These are phyloP conservation scores for Sporothrix brunneoviolacea DNA, from an alignment of 2,329 filamentous ascomycete genomes.

Conservation along the genomic window DNA sequence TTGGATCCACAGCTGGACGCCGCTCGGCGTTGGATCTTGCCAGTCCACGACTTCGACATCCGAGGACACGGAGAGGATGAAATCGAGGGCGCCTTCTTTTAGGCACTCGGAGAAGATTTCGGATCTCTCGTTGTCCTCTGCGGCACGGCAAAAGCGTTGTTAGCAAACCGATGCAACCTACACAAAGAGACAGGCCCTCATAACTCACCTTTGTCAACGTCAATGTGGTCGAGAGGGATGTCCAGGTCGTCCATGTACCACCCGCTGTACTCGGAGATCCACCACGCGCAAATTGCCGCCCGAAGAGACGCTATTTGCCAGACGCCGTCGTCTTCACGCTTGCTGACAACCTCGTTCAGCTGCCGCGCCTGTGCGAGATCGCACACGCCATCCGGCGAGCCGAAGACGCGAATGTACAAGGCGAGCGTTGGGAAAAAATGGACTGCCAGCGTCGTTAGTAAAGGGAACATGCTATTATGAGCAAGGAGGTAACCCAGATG, in stretches of 20 bases:
- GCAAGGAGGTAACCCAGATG: conserved; percentile 10
- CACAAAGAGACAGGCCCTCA: neutral
- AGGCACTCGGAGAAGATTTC: conserved; percentile 69
- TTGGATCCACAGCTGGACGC: conserved; percentile 75
- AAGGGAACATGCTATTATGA: neutral
- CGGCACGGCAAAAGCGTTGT: conserved; percentile 10
- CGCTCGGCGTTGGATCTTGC: conserved; percentile 79
- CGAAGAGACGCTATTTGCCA: conserved; percentile 73
- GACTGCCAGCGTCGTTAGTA: conserved; percentile 39
- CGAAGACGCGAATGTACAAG: conserved; percentile 69
- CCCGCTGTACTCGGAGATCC: conserved; percentile 89
- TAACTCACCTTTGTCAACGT: conserved; percentile 50
- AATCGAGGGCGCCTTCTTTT: conserved; percentile 87
- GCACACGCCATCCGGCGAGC: conserved; percentile 65
- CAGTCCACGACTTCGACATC: conserved; percentile 76
- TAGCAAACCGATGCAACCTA: neutral
- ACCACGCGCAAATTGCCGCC: conserved; percentile 73
- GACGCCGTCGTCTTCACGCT: conserved; percentile 56
- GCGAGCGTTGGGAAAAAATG: conserved; percentile 79
- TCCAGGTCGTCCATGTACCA: conserved; percentile 73
- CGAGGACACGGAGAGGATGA: conserved; percentile 76
- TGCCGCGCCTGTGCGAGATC: conserved; percentile 62
- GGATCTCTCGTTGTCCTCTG: conserved; percentile 64
- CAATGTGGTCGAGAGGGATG: conserved; percentile 52
- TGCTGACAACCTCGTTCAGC: conserved; percentile 62